phyloP scores from a whole-genome alignment of 2,329 filamentous ascomycete genomes.

The Zalaria sp. region DNA sequence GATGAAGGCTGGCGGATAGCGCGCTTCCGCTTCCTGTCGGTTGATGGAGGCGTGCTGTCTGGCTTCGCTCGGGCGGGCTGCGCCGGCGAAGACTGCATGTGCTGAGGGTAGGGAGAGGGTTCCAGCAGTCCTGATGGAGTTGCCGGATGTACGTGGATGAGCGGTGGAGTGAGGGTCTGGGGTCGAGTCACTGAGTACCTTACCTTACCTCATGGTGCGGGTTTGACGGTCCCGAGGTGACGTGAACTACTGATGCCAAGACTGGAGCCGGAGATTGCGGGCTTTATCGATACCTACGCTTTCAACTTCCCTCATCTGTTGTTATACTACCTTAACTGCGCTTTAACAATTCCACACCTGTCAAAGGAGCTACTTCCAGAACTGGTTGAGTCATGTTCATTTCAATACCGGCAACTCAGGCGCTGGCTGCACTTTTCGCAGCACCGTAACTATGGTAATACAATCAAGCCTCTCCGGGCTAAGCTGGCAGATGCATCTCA shows the following conservation, averaged over 20 bases:
- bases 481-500: no score
- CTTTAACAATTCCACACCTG: no score
- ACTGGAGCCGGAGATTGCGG: not conserved
- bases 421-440: no score
- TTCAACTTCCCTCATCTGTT: no score
- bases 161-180: not conserved
- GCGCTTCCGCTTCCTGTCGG: slow-evolving; percentile 13
- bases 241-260: not conserved
- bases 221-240: not conserved
- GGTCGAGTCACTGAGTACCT: not conserved
- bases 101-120: not conserved
- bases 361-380: no score
- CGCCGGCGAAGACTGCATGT: not conserved
- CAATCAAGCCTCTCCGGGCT: no score
- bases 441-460: no score
- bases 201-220: not conserved
- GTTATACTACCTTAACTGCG: no score
- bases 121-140: not conserved
- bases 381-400: no score
- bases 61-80: not conserved
- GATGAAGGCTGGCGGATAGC: slow-evolving; percentile 1
- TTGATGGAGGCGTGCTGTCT: slow-evolving; percentile 4
- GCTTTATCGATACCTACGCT: not conserved
- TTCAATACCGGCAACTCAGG: no score
- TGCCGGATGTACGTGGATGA: not conserved